Conservation (phyloP, 2,329 filamentous ascomycete species). For the Calonectria montana region DNA sequence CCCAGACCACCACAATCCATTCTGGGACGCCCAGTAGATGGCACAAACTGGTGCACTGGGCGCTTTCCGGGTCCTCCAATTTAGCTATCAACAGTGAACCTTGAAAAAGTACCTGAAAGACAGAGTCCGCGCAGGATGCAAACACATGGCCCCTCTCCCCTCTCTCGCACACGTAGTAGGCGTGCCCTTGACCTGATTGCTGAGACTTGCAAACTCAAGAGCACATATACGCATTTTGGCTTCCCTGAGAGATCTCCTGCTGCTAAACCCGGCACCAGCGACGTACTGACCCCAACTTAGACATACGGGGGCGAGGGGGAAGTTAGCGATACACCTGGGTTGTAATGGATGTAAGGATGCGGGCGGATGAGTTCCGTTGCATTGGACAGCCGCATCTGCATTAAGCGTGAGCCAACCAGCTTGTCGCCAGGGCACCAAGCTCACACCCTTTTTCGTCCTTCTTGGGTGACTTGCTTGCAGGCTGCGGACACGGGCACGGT, state of each 20-base stretch:
- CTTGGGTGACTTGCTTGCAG: constrained; percentile 11
- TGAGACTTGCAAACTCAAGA: background rate
- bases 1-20: constrained; percentile 7
- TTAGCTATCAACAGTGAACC: constrained; percentile 22
- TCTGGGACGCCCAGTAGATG: background rate
- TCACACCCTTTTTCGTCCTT: constrained; percentile 29
- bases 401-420: constrained; percentile 22
- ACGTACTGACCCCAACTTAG: background rate
- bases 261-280: background rate
- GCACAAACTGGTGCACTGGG: constrained; percentile 16
- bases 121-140: background rate
- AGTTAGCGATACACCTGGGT: constrained; percentile 27
- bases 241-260: background rate
- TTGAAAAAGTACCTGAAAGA: constrained; percentile 14
- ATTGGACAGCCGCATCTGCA: constrained; percentile 35
- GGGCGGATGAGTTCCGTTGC: constrained; percentile 28
- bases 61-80: constrained; percentile 18
- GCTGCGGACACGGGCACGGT: constrained; percentile 6
- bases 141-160: background rate
- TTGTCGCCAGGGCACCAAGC: background rate
- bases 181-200: background rate
- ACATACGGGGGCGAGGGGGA: background rate
- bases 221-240: background rate
- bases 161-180: background rate
- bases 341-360: constrained; percentile 27